Evolutionary conservation across 805 yeast genomes (phyloP).

Genomic region (Blastobotrys robertii): DNA sequence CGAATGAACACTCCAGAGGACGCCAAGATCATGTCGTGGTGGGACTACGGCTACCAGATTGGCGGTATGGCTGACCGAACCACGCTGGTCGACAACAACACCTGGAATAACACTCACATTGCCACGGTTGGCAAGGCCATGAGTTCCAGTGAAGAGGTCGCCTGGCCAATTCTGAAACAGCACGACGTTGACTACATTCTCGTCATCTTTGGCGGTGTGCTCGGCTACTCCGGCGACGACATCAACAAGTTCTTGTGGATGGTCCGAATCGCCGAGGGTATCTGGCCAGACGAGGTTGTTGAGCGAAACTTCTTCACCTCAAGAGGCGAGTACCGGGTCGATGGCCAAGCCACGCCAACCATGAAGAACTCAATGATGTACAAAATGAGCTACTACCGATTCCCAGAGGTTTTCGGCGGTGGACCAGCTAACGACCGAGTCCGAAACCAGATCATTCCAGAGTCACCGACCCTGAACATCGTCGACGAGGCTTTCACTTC

Average conservation of each 20-base stretch:
- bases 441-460: constrained; percentile 67
- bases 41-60: constrained; percentile 99
- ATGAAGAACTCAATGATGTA: constrained; percentile 90
- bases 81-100: constrained; percentile 94
- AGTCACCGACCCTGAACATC: constrained; percentile 51
- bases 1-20: constrained; percentile 97
- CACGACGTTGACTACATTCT: constrained; percentile 94
- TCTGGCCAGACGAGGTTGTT: constrained; percentile 97
- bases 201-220: constrained; percentile 85
- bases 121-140: constrained; percentile 98
- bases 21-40: constrained; percentile 96
- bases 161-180: constrained; percentile 78
- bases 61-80: constrained; percentile 99
- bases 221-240: constrained; percentile 95
- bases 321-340: constrained; percentile 82
- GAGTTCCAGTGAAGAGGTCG: constrained; percentile 79
- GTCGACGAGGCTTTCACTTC: constrained; percentile 92
- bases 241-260: constrained; percentile 96
- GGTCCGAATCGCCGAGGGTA: constrained; percentile 97
- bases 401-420: constrained; percentile 57
- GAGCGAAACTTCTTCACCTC: constrained; percentile 80
- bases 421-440: constrained; percentile 56
- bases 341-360: constrained; percentile 66
- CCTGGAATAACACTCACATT: constrained; percentile 99
- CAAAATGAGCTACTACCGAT: constrained; percentile 86